These are phyloP conservation scores for Dothidotthia symphoricarpi DNA, from an alignment of 2,329 filamentous ascomycete species.

Conservation along the genomic window DNA sequence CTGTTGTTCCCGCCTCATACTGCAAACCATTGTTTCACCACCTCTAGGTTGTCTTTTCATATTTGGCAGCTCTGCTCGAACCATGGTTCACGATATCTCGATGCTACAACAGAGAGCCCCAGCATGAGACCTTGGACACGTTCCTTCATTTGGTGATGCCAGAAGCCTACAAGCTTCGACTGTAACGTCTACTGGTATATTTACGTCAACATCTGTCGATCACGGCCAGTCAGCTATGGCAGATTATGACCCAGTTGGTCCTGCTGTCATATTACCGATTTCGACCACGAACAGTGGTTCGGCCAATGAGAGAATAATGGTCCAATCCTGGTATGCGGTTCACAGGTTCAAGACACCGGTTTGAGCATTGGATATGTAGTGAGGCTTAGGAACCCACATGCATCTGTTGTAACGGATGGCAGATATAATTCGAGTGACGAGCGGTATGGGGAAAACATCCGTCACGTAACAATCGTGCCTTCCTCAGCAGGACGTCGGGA, in stretches of 20 bases:
- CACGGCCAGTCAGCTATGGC: slow-evolving; percentile 1
- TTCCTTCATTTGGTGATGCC: too few relatives aligned
- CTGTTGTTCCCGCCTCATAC: too few relatives aligned
- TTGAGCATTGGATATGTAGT: not conserved
- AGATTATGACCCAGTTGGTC: slow-evolving; percentile 1
- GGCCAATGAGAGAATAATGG: slow-evolving; percentile 16
- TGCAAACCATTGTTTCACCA: too few relatives aligned
- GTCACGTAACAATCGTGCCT: not conserved
- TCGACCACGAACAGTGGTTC: slow-evolving; percentile 1
- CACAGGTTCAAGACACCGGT: slow-evolving; percentile 9
- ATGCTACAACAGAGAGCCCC: not conserved
- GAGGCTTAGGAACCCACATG: too few relatives aligned
- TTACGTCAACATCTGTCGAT: too few relatives aligned
- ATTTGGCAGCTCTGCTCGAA: too few relatives aligned
- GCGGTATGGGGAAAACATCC: not conserved
- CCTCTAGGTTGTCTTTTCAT: too few relatives aligned
- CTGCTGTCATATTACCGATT: slow-evolving; percentile 4
- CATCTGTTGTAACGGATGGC: too few relatives aligned
- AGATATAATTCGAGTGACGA: not conserved
- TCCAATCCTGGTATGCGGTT: slow-evolving; percentile 12
- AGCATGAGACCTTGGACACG: too few relatives aligned
- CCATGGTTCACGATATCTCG: not conserved
- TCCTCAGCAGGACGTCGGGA: not conserved
- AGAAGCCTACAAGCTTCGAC: too few relatives aligned
- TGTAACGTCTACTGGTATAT: too few relatives aligned